A percentile compares a stretch with the other conserved stretches of the same genome.
Conservation (phyloP, 805 yeast genomes). For the Cyberlindnera xylosilytica region DNA sequence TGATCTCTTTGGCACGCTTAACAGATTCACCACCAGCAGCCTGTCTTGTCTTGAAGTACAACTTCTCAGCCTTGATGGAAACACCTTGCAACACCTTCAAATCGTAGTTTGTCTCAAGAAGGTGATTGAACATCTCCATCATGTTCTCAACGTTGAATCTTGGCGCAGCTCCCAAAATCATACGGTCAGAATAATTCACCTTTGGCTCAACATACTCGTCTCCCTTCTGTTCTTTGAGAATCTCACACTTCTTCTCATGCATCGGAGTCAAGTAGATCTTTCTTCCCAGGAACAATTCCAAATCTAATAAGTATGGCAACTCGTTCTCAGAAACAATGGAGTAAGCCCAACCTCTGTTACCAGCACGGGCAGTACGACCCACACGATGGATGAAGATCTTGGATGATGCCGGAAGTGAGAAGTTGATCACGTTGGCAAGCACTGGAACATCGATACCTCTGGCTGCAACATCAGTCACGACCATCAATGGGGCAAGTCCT, state of each 20-base stretch:
- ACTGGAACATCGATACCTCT: constrained; percentile 99
- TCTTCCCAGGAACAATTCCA: constrained; percentile 85
- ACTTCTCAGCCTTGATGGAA: constrained; percentile 81
- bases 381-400: constrained; percentile 96
- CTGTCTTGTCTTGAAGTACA: constrained; percentile 80
- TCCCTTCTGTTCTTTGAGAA: constrained; percentile 45
- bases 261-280: constrained; percentile 69
- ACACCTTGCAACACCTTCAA: constrained; percentile 62
- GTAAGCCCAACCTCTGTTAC: constrained; percentile 96
- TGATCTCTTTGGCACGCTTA: constrained; percentile 77
- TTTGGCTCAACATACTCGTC: constrained; percentile 49
- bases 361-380: constrained; percentile 99
- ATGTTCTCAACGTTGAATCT: constrained; percentile 64
- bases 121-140: constrained; percentile 66
- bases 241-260: constrained; percentile 58
- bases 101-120: constrained; percentile 66
- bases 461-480: constrained; percentile 98
- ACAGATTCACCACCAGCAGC: constrained; percentile 86
- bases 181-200: constrained; percentile 66
- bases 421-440: constrained; percentile 91
- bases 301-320: constrained; percentile 83
- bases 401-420: constrained; percentile 85
- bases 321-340: constrained; percentile 83
- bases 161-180: constrained; percentile 83
- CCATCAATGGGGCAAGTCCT: constrained; percentile 82